Conservation (phyloP, 305 asterid genomes). For the Solanum hybrid region DNA sequence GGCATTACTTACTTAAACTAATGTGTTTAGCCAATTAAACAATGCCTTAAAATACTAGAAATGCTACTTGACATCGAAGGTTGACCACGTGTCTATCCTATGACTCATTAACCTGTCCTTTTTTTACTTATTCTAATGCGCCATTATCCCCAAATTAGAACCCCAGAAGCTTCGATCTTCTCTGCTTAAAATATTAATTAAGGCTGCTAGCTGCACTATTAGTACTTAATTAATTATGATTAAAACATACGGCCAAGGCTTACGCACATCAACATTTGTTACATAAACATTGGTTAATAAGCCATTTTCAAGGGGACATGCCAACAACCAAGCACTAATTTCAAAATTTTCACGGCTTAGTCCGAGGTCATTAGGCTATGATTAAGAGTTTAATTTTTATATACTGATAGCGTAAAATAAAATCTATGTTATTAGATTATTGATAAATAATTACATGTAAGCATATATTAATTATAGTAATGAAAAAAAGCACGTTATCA, state of each 20-base stretch:
- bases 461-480: neutral
- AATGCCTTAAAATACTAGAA: conserved; percentile 16
- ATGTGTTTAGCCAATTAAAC: conserved; percentile 9
- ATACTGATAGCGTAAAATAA: neutral
- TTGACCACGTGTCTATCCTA: conserved; percentile 40
- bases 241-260: conserved; percentile 1
- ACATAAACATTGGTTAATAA: conserved; percentile 22
- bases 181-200: conserved; percentile 9
- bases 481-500: too few species aligned
- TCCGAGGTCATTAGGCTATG: neutral
- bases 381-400: neutral
- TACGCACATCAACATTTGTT: conserved; percentile 23
- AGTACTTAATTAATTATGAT: conserved; percentile 3
- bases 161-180: conserved; percentile 42
- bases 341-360: conserved; percentile 21
- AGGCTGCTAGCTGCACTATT: conserved; percentile 9
- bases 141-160: conserved; percentile 30
- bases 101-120: conserved; percentile 26
- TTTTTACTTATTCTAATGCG: conserved; percentile 24
- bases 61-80: neutral
- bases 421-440: neutral
- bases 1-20: conserved; percentile 27
- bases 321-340: conserved; percentile 18
- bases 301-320: conserved; percentile 21
- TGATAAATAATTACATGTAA: neutral